Evolutionary conservation across 805 yeast genomes (phyloP), one percentile per base, ranked within the genome.

Genomic region (Saccharomycopsis selenospora): DNA sequence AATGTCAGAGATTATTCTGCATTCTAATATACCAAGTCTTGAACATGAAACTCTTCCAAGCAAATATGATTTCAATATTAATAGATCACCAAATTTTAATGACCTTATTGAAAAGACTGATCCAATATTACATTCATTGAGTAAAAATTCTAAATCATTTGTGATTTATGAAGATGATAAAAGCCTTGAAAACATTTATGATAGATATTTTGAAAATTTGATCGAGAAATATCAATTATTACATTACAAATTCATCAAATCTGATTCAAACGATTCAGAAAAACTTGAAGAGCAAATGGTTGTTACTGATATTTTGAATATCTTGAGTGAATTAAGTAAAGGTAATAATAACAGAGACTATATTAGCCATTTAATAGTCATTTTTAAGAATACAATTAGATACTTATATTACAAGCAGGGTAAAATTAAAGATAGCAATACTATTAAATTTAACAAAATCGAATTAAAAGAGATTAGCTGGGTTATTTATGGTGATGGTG

Each of bases 1-100:
- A 13, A 30, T 47, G 46, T 28, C 33, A 28, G 33, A 28, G 33
- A n/a, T n/a, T 10, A n/a, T n/a, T n/a, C n/a, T n/a, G n/a, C n/a
- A n/a, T n/a, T n/a, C n/a, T n/a, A n/a, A n/a, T n/a, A n/a, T n/a
- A n/a, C n/a, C n/a, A n/a, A n/a, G n/a, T n/a, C n/a, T n/a, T n/a
- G n/a, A n/a, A n/a, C n/a, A n/a, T n/a, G n/a, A n/a, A n/a, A n/a
- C n/a, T n/a, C n/a, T n/a, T n/a, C n/a, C n/a, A n/a, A n/a, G n/a
- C n/a, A 28, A 28, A 28, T 10, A n/a, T n/a, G 33, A 28, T n/a
- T 33, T 33, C 18, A 10, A 33, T 20, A 7, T 6, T 14, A 33
- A 33, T 6, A 33, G 17, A 33, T 17, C 38, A 6, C 6, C 38
- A 33, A 33, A 33, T 14, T 17, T 33, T 20, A 33, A 33, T 10